A percentile compares a stretch with the other conserved stretches of the same genome.
Conservation (phyloP, 1,284 basidiomycete species). For the Vanrija humicola region DNA sequence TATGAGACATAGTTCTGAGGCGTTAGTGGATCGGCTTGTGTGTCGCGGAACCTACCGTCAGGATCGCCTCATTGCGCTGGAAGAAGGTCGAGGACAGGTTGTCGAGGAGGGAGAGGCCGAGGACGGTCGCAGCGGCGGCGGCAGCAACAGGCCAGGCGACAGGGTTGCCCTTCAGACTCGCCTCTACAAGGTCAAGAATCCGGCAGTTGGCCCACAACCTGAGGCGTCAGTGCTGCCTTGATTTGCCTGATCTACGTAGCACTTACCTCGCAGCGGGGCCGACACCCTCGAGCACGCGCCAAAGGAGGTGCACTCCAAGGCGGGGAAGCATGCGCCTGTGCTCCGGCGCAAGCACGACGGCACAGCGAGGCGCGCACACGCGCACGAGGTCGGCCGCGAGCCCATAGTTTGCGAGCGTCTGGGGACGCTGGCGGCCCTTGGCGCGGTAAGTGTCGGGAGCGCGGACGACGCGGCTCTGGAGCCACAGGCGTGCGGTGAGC, state of each 20-base stretch:
- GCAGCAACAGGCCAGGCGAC: conserved; percentile 12
- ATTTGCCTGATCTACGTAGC: background rate
- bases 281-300: conserved; percentile 19
- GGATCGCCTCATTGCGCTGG: background rate
- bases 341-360: conserved; percentile 7
- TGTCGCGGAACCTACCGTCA: conserved; percentile 9
- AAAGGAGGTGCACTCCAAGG: conserved; percentile 5
- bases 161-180: conserved; percentile 10
- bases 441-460: no score
- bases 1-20: conserved; percentile 65
- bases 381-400: background rate
- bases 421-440: background rate
- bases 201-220: conserved; percentile 23
- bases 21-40: conserved; percentile 23
- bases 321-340: background rate
- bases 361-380: background rate
- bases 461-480: no score
- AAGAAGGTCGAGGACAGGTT: conserved; percentile 14
- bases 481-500: no score
- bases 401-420: background rate
- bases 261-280: conserved; percentile 22
- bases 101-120: conserved; percentile 12
- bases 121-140: conserved; percentile 5
- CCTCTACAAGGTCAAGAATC: conserved; percentile 28
- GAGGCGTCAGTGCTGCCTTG: background rate